Base-by-base conservation (phyloP, 2,329 filamentous ascomycete genomes). In the Phyllosticta capitalensis region DNA sequence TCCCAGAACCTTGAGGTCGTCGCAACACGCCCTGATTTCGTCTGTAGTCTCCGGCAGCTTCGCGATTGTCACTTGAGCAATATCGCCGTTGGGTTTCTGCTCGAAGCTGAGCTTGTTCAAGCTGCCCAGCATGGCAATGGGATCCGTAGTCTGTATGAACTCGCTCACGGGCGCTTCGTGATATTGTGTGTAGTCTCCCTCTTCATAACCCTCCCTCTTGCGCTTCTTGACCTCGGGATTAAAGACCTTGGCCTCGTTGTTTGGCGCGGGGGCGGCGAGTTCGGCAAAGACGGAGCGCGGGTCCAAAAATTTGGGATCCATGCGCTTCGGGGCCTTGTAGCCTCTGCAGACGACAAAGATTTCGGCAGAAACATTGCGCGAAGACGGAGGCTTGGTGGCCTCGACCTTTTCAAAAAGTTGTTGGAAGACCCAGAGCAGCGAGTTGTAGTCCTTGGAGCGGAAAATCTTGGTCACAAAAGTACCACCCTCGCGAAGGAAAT, bases 381-480 rank as follows among this genome's bases (percentile, higher is more conserved):
- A 96, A 0, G 91, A 95, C 0, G 94, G 94, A 3, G 94, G 94
- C 74, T 99, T 99, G 5, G 94, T 99, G 54, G 95, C 92, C 72
- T 99, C 92, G 64, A 99, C 94, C 65, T 94, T 95, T 54, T 82
- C 82, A 77, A 99, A 99, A 0, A 99, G 81, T 73, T 99, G 94
- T 71, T 96, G 96, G 78, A 97, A 91, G 33, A 97, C 92, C 94
- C 94, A 99, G 54, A 97, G 81, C 52, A 99, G 76, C 61, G 90
- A 87, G 71, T 96, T 96, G 78, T 96, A 97, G 71, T 99, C 92
- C 71, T 96, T 97, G 33, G 90, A 95, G 63, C 94, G 80, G 79
- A 99, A 99, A 51, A 99, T 90, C 76, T 99, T 99, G 59, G 92
- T 97, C 52, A 97, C 92, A 65, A 97, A 97, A 9, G 87, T 92